Evolutionary conservation across 192 early-diverging fungal species (phyloP).

Genomic region (Backusella psychrophila): DNA sequence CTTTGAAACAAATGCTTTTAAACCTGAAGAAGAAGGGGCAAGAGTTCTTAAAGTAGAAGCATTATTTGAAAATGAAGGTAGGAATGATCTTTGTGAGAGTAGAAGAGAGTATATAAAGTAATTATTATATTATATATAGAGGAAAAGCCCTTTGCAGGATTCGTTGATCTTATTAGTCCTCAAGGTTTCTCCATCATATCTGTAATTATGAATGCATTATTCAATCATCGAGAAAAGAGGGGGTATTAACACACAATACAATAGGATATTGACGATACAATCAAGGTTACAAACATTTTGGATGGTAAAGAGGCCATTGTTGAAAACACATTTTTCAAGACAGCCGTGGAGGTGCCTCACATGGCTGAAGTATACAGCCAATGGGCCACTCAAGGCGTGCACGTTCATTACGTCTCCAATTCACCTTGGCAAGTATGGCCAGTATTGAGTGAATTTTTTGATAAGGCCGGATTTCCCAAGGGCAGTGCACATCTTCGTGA

Average conservation of each 20-base stretch:
- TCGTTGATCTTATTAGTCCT: background rate
- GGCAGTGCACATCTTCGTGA: slow-evolving; percentile 66
- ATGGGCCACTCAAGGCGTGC: slow-evolving; percentile 53
- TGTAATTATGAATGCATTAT: background rate
- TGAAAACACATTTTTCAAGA: slow-evolving; percentile 68
- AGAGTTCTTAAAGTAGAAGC: background rate
- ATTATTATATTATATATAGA: background rate
- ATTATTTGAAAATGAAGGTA: background rate
- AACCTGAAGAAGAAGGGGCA: background rate
- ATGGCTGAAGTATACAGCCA: slow-evolving; percentile 73
- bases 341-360: slow-evolving; percentile 68
- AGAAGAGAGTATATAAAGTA: too few relatives aligned
- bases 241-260: background rate
- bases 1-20: background rate
- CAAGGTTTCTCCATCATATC: background rate
- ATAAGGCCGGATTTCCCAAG: slow-evolving; percentile 67
- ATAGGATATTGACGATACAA: slow-evolving; percentile 89
- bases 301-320: slow-evolving; percentile 66
- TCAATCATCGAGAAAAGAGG: background rate
- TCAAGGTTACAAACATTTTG: slow-evolving; percentile 83
- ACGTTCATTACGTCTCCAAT: slow-evolving; percentile 89
- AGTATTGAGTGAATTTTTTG: slow-evolving; percentile 70
- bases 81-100: background rate
- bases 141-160: background rate
- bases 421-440: slow-evolving; percentile 88